Percentiles rank a stretch among this genome's conserved stretches.
Conservation (phyloP, 1,284 basidiomycete genomes). For the Leucoagaricus sp. region DNA sequence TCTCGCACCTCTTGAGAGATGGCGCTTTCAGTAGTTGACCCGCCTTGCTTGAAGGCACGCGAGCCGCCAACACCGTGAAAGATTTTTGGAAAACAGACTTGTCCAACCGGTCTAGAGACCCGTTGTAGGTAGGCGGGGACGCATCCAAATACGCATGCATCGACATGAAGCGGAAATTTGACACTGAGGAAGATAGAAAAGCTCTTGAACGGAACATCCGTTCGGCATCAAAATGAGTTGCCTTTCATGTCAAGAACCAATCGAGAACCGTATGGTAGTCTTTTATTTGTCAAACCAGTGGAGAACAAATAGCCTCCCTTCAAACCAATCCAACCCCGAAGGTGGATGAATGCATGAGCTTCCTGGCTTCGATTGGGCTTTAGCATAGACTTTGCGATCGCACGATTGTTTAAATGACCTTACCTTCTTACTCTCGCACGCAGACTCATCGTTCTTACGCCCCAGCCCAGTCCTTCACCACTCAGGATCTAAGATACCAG, state of each 20-base stretch:
- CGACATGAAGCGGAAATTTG: conserved; percentile 27
- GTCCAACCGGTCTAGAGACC: conserved; percentile 55
- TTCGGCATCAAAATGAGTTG: not conserved
- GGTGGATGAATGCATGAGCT: too few relatives aligned
- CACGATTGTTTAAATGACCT: too few relatives aligned
- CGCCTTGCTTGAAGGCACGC: conserved; percentile 59
- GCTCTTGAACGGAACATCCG: conserved; percentile 9
- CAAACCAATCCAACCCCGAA: not conserved
- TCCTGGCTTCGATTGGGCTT: too few relatives aligned
- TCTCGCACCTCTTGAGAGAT: conserved; percentile 56
- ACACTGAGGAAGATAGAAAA: not conserved
- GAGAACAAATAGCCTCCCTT: not conserved
- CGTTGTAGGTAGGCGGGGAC: conserved; percentile 52
- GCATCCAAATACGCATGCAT: conserved; percentile 45
- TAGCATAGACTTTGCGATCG: too few relatives aligned
- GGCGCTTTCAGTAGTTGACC: conserved; percentile 57
- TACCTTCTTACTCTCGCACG: too few relatives aligned
- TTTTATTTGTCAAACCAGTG: not conserved
- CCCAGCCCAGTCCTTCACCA: too few relatives aligned
- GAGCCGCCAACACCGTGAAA: conserved; percentile 66
- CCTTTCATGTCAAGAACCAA: not conserved
- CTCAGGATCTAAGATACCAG: too few relatives aligned
- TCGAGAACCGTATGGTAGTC: not conserved
- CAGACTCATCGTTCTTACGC: too few relatives aligned
- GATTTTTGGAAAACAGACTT: conserved; percentile 62